Percentiles rank a stretch among this genome's conserved stretches.
Evolutionary conservation across 495 filamentous ascomycete species (phyloP).

Genomic region (Penicillium argentinense): DNA sequence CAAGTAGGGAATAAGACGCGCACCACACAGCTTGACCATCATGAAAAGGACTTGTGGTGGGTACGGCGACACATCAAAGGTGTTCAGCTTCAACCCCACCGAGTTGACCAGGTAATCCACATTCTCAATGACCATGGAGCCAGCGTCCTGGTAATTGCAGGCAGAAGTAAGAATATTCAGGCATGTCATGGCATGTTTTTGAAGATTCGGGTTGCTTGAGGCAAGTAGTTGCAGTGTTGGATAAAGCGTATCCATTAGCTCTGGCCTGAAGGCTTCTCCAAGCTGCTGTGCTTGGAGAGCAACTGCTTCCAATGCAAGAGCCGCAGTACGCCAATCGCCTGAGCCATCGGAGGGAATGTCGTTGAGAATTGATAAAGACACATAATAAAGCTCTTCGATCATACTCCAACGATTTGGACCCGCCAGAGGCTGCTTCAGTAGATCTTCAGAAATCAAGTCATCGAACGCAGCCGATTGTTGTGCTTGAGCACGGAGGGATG

Average conservation of each 20-base stretch:
- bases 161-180: slow-evolving; percentile 74
- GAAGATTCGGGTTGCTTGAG: slow-evolving; percentile 63
- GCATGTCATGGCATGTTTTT: slow-evolving; percentile 79
- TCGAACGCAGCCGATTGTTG: slow-evolving; percentile 55
- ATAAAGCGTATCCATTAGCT: slow-evolving; percentile 90
- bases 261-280: slow-evolving; percentile 68
- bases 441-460: slow-evolving; percentile 58
- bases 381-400: slow-evolving; percentile 78
- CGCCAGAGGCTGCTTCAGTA: slow-evolving; percentile 31
- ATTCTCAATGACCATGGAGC: slow-evolving; percentile 83
- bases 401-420: slow-evolving; percentile 51
- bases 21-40: slow-evolving; percentile 88
- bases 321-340: slow-evolving; percentile 67
- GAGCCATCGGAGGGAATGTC: slow-evolving; percentile 47
- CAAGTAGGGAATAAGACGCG: slow-evolving; percentile 78
- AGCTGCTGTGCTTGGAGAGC: slow-evolving; percentile 69
- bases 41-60: slow-evolving; percentile 89
- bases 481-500: slow-evolving; percentile 58
- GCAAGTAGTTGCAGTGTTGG: slow-evolving; percentile 85
- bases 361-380: slow-evolving; percentile 65
- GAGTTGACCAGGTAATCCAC: slow-evolving; percentile 97
- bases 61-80: slow-evolving; percentile 85
- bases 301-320: slow-evolving; percentile 72
- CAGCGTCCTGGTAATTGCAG: slow-evolving; percentile 73
- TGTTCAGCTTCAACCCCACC: slow-evolving; percentile 83